Base-by-base conservation (phyloP, 106 monocot species). In the Alisma plantagoaquatica region DNA sequence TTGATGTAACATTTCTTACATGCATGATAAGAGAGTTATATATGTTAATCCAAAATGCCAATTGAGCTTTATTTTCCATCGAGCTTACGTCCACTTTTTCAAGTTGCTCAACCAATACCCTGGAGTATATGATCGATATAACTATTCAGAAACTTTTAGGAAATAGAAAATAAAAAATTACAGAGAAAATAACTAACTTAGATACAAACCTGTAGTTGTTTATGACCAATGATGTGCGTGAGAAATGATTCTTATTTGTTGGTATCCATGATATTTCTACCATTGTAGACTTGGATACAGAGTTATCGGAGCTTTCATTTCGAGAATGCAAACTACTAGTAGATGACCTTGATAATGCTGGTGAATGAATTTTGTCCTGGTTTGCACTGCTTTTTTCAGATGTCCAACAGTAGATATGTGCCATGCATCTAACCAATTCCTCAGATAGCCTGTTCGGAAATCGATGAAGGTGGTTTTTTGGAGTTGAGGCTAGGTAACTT, bases 31-130 rank as follows among this genome's bases (percentile, higher is more conserved):
- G 83, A 65, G 76, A 83, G 59, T 89, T 89, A 61, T 83, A 83
- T 38, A 89, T 49, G 74, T 89, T 89, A 49, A 89, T 70, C 89
- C 89, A 89, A 61, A 89, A 89, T 46, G 89, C 83, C 67, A 83
- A 60, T 54, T 89, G 83, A 16, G 73, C 76, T 50, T 49, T 71
- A 56, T 28, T 73, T 58, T 72, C 76, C 51, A 77, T 27, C 12
- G 43, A 41, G 42, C 64, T 68, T 10, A 73, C 43, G 62, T 89
- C 79, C 27, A 83, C 79, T 57, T 57, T 73, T 57, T 83, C 83
- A 5, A 89, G 64, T 24, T 89, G 79, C 43, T 89, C 79, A 46
- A 83, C 76, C 45, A 89, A 53, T 61, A 64, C 67, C 49, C 89
- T 89, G 66, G 46, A 24, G 71, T n/a, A n/a, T n/a, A n/a, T n/a